phyloP scores from a whole-genome alignment of 805 yeast genomes.

The Torulaspora microellipsoides region DNA sequence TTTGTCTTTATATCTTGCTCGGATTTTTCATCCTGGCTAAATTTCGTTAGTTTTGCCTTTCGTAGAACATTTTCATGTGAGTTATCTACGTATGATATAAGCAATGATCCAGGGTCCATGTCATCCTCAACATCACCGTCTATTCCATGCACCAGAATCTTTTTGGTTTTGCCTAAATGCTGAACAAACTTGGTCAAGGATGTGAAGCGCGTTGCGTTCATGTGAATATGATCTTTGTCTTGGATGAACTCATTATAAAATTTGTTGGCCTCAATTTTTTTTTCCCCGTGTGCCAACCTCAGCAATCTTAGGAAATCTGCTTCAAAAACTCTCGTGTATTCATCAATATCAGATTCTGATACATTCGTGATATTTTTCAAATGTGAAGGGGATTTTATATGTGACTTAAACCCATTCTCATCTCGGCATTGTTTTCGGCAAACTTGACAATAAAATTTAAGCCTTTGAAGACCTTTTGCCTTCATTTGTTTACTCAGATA shows the following conservation, averaged over 20 bases:
- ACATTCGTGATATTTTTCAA: constrained; percentile 49
- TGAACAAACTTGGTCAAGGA: constrained; percentile 65
- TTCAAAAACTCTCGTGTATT: constrained; percentile 57
- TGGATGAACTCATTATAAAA: constrained; percentile 87
- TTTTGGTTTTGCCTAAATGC: constrained; percentile 52
- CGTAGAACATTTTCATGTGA: constrained; percentile 46
- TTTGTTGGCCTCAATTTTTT: constrained; percentile 70
- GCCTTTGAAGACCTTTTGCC: constrained; percentile 78
- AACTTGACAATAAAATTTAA: constrained; percentile 83
- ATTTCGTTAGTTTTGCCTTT: constrained; percentile 37
- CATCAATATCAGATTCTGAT: constrained; percentile 47
- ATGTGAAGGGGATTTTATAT: constrained; percentile 79
- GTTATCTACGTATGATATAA: constrained; percentile 51
- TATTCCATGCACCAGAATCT: constrained; percentile 46
- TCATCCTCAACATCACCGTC: constrained; percentile 31
- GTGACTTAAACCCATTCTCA: constrained; percentile 92
- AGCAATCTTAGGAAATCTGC: constrained; percentile 60
- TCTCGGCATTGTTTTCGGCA: constrained; percentile 94
- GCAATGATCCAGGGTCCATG: constrained; percentile 36
- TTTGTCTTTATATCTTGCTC: constrained; percentile 46
- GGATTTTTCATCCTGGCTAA: constrained; percentile 35
- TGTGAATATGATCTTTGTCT: constrained; percentile 79
- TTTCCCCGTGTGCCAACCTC: constrained; percentile 72
- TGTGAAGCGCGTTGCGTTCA: constrained; percentile 83
- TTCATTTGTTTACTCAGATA: constrained; percentile 71